Evolutionary conservation across 2,329 filamentous ascomycete genomes (phyloP), one percentile per base, ranked within the genome.

Genomic region (Stemphylium vesicarium): DNA sequence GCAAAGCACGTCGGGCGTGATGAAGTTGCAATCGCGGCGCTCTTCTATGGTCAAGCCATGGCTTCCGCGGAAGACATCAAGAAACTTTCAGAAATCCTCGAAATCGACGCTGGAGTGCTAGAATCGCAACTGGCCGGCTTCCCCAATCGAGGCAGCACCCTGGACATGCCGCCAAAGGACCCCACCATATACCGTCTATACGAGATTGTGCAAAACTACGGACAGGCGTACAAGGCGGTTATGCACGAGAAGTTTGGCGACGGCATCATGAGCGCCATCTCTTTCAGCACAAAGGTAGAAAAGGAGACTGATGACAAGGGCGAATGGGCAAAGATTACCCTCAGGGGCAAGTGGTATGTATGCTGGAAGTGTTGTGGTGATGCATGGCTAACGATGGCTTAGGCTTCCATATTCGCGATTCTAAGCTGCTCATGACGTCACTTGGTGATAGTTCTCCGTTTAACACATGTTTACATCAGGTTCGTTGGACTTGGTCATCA

Each of bases 131-230:
- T 95, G 59, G 80, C 81, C 31, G 89, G 86, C 0, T 93, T 90
- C 69, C 93, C 92, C 0, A 91, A 96, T 74, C 85, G 93, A 3
- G 93, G 93, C 31, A 82, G 87, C 48, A 84, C 88, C 0, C 85
- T 91, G 1, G 89, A 92, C 53, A 93, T 95, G 90, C 91, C 91
- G 0, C 91, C 91, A 0, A 87, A 85, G 55, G 92, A 96, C 73
- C 92, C 92, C 4, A 78, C 96, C 64, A 93, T 97, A 71, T 98
- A 98, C 76, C 83, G 94, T 2, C 76, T 97, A 56, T 97, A 92
- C 75, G 94, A 98, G 82, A 90, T 97, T 72, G 88, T 98, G 59
- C 93, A 97, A 80, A 98, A 96, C 76, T 97, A 97, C 71, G 94
- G 94, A 1, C 96, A 96, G 75, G 91, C 93, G 0, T 97, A 96